These are phyloP conservation scores for Fusarium staphyleae DNA, from an alignment of 2,329 filamentous ascomycete genomes.

Conservation along the genomic window DNA sequence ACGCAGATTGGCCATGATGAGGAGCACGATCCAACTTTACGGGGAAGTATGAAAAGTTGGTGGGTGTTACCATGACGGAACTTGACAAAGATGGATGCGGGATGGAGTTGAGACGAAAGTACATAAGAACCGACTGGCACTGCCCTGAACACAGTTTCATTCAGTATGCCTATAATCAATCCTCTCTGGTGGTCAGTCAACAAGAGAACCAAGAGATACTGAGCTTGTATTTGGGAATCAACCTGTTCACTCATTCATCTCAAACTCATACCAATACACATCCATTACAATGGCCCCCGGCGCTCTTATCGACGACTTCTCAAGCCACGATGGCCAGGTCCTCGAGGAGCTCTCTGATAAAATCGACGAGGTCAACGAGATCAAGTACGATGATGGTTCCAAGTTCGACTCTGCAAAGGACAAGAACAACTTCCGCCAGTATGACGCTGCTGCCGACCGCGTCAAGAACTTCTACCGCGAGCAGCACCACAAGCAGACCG, in stretches of 20 bases:
- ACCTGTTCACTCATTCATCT: background rate
- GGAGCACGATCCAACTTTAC: slow-evolving; percentile 19
- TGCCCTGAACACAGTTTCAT: background rate
- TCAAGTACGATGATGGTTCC: slow-evolving; percentile 61
- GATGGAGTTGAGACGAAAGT: slow-evolving; percentile 13
- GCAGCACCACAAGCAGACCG: slow-evolving; percentile 75
- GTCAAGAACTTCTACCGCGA: slow-evolving; percentile 88
- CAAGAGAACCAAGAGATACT: background rate
- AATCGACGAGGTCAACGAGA: slow-evolving; percentile 60
- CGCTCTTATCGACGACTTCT: slow-evolving; percentile 36
- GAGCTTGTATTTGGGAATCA: background rate
- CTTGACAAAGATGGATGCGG: background rate
- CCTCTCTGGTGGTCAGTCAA: slow-evolving; percentile 5
- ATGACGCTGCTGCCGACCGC: slow-evolving; percentile 80
- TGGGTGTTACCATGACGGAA: slow-evolving; percentile 7
- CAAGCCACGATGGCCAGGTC: slow-evolving; percentile 36
- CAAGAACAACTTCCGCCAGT: slow-evolving; percentile 82
- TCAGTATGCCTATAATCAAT: slow-evolving; percentile 22
- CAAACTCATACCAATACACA: slow-evolving; percentile 20
- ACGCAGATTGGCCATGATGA: slow-evolving; percentile 36
- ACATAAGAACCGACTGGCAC: slow-evolving; percentile 26
- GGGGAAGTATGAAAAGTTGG: slow-evolving; percentile 29
- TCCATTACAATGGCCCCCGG: slow-evolving; percentile 39
- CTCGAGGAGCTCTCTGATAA: slow-evolving; percentile 60
- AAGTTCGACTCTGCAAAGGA: slow-evolving; percentile 78